Conservation (phyloP, 2,329 filamentous ascomycete species). For the Aspergillus sp. region DNA sequence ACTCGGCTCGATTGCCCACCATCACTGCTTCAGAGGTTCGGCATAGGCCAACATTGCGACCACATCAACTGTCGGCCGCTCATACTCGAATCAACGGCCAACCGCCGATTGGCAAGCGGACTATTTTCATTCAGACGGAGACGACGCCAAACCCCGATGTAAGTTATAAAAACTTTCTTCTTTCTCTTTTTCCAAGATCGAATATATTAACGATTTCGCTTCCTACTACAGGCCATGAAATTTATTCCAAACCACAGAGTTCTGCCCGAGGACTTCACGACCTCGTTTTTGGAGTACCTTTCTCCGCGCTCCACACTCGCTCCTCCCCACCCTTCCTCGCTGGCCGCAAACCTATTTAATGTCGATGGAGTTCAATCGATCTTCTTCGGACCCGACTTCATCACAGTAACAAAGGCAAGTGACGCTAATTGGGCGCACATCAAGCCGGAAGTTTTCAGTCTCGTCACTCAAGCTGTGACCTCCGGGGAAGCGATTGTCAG, state of each 20-base stretch:
- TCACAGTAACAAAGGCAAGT: slow-evolving; percentile 88
- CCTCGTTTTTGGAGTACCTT: slow-evolving; percentile 88
- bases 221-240: slow-evolving; percentile 65
- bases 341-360: slow-evolving; percentile 86
- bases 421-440: slow-evolving; percentile 92
- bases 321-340: slow-evolving; percentile 83
- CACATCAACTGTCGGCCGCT: slow-evolving; percentile 40
- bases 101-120: slow-evolving; percentile 55
- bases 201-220: neutral
- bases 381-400: slow-evolving; percentile 93
- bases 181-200: neutral
- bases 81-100: slow-evolving; percentile 39
- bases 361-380: slow-evolving; percentile 93
- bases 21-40: slow-evolving; percentile 49
- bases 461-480: slow-evolving; percentile 91
- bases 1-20: slow-evolving; percentile 45
- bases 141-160: slow-evolving; percentile 90
- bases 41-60: slow-evolving; percentile 47
- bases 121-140: slow-evolving; percentile 98
- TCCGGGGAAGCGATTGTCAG: slow-evolving; percentile 80
- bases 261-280: slow-evolving; percentile 69
- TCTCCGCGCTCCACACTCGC: slow-evolving; percentile 83
- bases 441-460: slow-evolving; percentile 89
- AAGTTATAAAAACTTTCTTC: slow-evolving; percentile 22
- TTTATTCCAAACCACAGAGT: slow-evolving; percentile 90